Evolutionary conservation across 2,329 filamentous ascomycete species (phyloP).

Genomic region (Tympanopsis confertula): DNA sequence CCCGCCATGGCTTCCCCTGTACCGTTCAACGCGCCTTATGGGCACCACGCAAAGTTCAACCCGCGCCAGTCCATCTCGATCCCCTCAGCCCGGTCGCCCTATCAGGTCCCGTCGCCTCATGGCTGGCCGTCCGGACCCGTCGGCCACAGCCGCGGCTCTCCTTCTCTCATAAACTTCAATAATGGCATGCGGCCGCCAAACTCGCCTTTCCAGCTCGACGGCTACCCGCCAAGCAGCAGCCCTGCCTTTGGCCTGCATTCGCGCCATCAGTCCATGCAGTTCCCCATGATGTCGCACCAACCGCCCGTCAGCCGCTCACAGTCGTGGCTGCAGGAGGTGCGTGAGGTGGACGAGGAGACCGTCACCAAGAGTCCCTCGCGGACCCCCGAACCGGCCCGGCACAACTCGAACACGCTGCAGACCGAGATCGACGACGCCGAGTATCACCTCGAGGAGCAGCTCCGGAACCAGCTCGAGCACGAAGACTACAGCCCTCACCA

Average conservation of each 20-base stretch:
- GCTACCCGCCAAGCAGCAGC: conserved; percentile 18
- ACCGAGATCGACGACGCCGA: conserved; percentile 77
- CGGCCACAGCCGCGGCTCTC: conserved; percentile 44
- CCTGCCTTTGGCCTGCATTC: conserved; percentile 32
- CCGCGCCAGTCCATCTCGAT: conserved; percentile 63
- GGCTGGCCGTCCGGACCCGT: conserved; percentile 46
- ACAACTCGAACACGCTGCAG: conserved; percentile 71
- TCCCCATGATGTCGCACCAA: conserved; percentile 41
- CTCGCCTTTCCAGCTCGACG: conserved; percentile 48
- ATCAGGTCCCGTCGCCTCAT: conserved; percentile 52
- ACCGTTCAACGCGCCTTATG: conserved; percentile 48
- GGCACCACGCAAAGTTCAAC: conserved; percentile 47
- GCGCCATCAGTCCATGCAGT: conserved; percentile 48
- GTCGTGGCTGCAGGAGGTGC: conserved; percentile 58
- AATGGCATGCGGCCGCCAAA: conserved; percentile 49
- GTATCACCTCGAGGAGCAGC: conserved; percentile 71
- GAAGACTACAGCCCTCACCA: conserved; percentile 63
- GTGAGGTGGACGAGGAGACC: conserved; percentile 60
- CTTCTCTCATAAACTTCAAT: conserved; percentile 43
- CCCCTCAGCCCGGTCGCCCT: conserved; percentile 51
- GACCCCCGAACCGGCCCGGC: conserved; percentile 38
- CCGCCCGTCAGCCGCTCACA: conserved; percentile 43
- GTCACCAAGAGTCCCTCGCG: conserved; percentile 37
- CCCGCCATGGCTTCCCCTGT: conserved; percentile 61
- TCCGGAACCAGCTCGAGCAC: conserved; percentile 68